Evolutionary conservation across 2,329 filamentous ascomycete genomes (phyloP).

Genomic region (Mycosphaerella sp.): DNA sequence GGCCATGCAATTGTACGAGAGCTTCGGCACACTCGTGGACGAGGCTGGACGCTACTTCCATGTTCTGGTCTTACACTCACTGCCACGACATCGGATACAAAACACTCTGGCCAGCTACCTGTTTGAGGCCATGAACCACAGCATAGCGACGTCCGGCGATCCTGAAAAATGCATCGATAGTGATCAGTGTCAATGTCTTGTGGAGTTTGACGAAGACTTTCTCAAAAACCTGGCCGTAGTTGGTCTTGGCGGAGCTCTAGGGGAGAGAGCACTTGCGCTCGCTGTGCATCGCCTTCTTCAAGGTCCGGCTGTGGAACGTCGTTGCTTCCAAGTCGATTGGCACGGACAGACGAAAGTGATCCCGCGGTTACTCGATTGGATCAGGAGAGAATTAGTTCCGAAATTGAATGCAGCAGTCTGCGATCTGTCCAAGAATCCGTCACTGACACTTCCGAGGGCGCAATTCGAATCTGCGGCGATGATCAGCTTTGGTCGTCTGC

Average conservation of each 20-base stretch:
- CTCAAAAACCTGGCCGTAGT: conserved; percentile 49
- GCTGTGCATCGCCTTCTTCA: conserved; percentile 62
- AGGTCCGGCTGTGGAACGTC: conserved; percentile 52
- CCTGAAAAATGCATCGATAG: conserved; percentile 39
- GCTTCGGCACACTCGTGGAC: conserved; percentile 3
- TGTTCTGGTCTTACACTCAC: conserved; percentile 23
- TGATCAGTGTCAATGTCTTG: conserved; percentile 30
- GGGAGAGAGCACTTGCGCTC: conserved; percentile 66
- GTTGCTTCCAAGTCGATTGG: conserved; percentile 59
- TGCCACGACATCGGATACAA: conserved; percentile 28
- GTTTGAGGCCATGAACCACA: conserved; percentile 24
- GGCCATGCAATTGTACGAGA: too few species aligned
- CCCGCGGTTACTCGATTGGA: conserved; percentile 57
- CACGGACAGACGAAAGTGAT: conserved; percentile 51
- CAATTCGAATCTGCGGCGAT: conserved; percentile 67
- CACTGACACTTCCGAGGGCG: conserved; percentile 33
- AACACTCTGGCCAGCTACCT: conserved; percentile 25
- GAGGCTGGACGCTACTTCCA: conserved; percentile 22
- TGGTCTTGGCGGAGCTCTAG: conserved; percentile 62
- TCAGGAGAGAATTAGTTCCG: conserved; percentile 60
- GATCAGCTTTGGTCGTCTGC: conserved; percentile 60
- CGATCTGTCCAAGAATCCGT: conserved; percentile 21
- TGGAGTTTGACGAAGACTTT: conserved; percentile 22
- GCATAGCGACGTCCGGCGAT: conserved; percentile 15
- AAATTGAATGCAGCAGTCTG: conserved; percentile 52